Conservation (phyloP, 106 monocot genomes). For the Xerophyta viscosa region DNA sequence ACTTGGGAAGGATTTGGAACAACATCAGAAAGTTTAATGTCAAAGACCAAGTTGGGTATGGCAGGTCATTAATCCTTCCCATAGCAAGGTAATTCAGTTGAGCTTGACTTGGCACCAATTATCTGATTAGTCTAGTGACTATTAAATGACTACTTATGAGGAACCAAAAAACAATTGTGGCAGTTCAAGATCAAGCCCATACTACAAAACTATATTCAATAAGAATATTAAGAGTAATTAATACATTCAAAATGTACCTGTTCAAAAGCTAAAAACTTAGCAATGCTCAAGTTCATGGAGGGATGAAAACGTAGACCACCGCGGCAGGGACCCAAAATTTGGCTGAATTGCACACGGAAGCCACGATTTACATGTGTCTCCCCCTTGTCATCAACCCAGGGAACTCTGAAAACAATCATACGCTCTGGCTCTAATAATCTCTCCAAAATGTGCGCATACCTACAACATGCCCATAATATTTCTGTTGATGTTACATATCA, state of each 20-base stretch:
- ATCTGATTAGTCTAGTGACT: too few relatives aligned
- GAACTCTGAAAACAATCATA: constrained; percentile 79
- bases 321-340: constrained; percentile 87
- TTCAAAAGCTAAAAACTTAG: constrained; percentile 95
- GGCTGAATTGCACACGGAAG: constrained; percentile 94
- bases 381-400: constrained; percentile 97
- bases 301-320: constrained; percentile 98
- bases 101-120: too few relatives aligned
- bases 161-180: too few relatives aligned
- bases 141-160: too few relatives aligned
- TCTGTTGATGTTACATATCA: background rate
- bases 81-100: too few relatives aligned
- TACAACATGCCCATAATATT: constrained; percentile 21
- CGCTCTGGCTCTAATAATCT: constrained; percentile 91
- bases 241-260: constrained; percentile 45
- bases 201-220: too few relatives aligned
- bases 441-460: constrained; percentile 87
- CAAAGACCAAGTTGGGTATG: too few relatives aligned
- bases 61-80: too few relatives aligned
- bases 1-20: too few relatives aligned
- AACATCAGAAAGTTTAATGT: too few relatives aligned
- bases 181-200: too few relatives aligned
- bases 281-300: constrained; percentile 78
- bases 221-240: too few relatives aligned
- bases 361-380: constrained; percentile 95